Percentiles rank a stretch among this genome's conserved stretches.
Evolutionary conservation across 768 basidiomycete genomes (phyloP).

Genomic region (Russula olivacea): DNA sequence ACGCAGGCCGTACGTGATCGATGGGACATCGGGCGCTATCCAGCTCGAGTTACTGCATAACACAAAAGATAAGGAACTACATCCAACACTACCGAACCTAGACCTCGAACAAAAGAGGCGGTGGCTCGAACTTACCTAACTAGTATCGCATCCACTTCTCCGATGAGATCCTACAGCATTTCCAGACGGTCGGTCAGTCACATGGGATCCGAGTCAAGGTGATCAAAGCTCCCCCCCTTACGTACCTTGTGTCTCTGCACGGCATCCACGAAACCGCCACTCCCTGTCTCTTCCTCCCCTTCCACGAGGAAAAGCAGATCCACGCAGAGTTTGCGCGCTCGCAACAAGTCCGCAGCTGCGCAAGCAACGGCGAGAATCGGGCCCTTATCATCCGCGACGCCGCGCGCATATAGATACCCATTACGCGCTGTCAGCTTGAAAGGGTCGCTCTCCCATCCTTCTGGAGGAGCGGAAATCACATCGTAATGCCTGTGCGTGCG

Average conservation of each 20-base stretch:
- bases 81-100: neutral
- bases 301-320: constrained; percentile 91
- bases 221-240: neutral
- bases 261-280: constrained; percentile 74
- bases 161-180: constrained; percentile 60
- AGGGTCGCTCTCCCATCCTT: constrained; percentile 80
- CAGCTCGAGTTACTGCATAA: constrained; percentile 82
- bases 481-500: constrained; percentile 74
- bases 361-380: constrained; percentile 88
- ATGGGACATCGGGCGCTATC: constrained; percentile 89
- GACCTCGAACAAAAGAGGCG: neutral
- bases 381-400: constrained; percentile 93
- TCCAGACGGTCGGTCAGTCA: neutral
- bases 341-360: constrained; percentile 78
- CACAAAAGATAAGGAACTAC: neutral
- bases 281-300: constrained; percentile 96
- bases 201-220: neutral
- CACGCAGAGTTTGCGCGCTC: constrained; percentile 64
- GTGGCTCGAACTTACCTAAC: constrained; percentile 50
- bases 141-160: constrained; percentile 82
- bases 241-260: constrained; percentile 69
- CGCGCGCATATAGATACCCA: constrained; percentile 86
- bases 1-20: constrained; percentile 90
- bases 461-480: constrained; percentile 74
- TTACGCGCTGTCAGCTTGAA: constrained; percentile 78